phyloP scores from a whole-genome alignment of 352 stramenopile species.

The Peronospora farinosa region DNA sequence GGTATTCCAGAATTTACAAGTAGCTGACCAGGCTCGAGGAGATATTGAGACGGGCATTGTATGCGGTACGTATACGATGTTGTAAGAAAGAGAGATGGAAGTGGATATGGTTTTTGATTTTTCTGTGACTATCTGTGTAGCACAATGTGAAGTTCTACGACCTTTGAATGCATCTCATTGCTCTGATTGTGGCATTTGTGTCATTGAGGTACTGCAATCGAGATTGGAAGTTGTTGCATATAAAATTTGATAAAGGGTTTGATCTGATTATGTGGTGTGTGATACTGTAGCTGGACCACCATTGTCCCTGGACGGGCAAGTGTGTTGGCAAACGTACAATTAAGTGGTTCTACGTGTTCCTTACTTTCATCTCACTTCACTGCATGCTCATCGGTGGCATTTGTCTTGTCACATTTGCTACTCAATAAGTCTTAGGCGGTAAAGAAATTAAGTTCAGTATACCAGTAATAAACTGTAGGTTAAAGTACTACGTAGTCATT shows the following conservation, averaged over 20 bases:
- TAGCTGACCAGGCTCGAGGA: slow-evolving; percentile 18
- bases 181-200: slow-evolving; percentile 70
- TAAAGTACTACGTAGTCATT: not conserved
- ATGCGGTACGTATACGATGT: slow-evolving; percentile 36
- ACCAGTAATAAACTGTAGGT: too few species aligned
- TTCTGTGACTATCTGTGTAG: slow-evolving; percentile 22
- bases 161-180: slow-evolving; percentile 71
- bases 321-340: slow-evolving; percentile 83
- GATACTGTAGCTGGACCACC: slow-evolving; percentile 75
- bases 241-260: not conserved
- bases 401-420: slow-evolving; percentile 34
- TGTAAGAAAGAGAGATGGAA: not conserved
- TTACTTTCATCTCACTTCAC: slow-evolving; percentile 59
- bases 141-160: slow-evolving; percentile 68
- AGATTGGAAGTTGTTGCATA: too few species aligned
- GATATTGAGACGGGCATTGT: slow-evolving; percentile 51
- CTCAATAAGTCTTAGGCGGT: not conserved
- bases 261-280: not conserved
- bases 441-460: not conserved
- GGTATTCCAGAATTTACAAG: slow-evolving; percentile 43
- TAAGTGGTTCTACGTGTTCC: slow-evolving; percentile 77
- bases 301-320: slow-evolving; percentile 90
- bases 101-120: slow-evolving; percentile 1
- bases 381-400: slow-evolving; percentile 48
- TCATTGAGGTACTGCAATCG: slow-evolving; percentile 38